phyloP scores from a whole-genome alignment of 2,329 filamentous ascomycete species.

The Basipetospora chlamydospora region DNA sequence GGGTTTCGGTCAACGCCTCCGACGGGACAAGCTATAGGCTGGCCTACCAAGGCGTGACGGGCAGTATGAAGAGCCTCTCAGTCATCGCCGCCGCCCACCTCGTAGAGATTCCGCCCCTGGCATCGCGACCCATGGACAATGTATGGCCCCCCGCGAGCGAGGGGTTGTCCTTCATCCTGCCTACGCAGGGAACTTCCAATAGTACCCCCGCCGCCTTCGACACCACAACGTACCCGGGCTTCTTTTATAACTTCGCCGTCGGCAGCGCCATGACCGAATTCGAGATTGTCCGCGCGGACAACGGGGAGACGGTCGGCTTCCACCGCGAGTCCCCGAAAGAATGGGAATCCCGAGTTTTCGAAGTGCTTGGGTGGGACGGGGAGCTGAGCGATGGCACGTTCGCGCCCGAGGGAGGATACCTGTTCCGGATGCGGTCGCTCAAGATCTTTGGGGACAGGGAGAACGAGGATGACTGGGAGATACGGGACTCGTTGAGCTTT shows the following conservation, averaged over 20 bases:
- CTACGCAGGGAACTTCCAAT: constrained; percentile 21
- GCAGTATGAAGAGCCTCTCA: constrained; percentile 16
- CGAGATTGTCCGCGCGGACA: constrained; percentile 25
- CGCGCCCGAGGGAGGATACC: constrained; percentile 33
- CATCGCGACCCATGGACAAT: no score
- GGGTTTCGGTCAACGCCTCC: constrained; percentile 23
- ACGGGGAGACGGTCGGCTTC: constrained; percentile 10
- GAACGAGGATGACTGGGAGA: constrained; percentile 31
- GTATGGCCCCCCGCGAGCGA: neutral
- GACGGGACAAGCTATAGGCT: constrained; percentile 20
- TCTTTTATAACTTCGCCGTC: constrained; percentile 27
- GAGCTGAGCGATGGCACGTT: constrained; percentile 29
- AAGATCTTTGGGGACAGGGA: constrained; percentile 34
- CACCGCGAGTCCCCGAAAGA: constrained; percentile 9
- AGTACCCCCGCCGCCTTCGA: constrained; percentile 12
- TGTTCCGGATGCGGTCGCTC: constrained; percentile 31
- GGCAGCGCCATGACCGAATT: constrained; percentile 28
- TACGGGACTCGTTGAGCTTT: constrained; percentile 25
- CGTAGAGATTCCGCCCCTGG: neutral
- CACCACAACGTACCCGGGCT: constrained; percentile 17
- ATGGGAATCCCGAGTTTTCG: constrained; percentile 14
- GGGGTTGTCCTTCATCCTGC: constrained; percentile 26
- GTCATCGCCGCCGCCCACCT: constrained; percentile 16
- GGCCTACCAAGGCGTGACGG: constrained; percentile 24
- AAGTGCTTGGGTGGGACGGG: constrained; percentile 27